Evolutionary conservation across 352 stramenopile species (phyloP), one percentile per base, ranked within the genome.

Genomic region (Peronospora tabacina): DNA sequence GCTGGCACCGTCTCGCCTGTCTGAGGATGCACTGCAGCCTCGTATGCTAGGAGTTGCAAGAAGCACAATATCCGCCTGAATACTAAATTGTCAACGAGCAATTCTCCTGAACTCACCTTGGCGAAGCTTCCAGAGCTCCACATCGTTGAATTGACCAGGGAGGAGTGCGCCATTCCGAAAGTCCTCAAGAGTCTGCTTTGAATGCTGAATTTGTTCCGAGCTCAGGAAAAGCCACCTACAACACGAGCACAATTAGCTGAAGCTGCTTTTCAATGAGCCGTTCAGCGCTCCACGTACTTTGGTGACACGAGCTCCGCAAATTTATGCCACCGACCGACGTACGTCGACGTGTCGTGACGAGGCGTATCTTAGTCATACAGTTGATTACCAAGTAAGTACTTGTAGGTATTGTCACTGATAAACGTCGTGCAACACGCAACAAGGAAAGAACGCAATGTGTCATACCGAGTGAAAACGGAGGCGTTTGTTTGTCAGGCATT

Each of bases 281-380:
- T 29, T 4, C 16, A 16, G 16, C 19, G 7, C 6, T 32, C 44
- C 19, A 66, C 61, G 38, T 51, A 84, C 63, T 68, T 83, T 11
- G 82, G 82, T 32, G 75, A 82, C 48, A 91, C 76, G 48, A 95
- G 72, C 63, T 93, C 82, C 12, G 79, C 68, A 61, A 95, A 95
- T 44, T 85, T 75, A 53, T 75, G 75, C 74, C 83, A 91, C 20
- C 84, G 77, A 37, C 84, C 84, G 42, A 71, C 69, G 65, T 95
- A 95, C 33, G 82, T 93, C 43, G 78, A 87, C 58, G 88, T 84
- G 53, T 95, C 84, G 53, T 90, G 87, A 48, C 75, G 70, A 26
- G 82, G 78, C 39, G 73, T 72, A 52, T 87, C 77, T 87, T 26
- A 6, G 4, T 5, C 22, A 26, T 26, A 26, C 2, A 26, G 7